Base-by-base conservation (phyloP, 1,284 basidiomycete genomes). In the Apiotrichum laibachii region DNA sequence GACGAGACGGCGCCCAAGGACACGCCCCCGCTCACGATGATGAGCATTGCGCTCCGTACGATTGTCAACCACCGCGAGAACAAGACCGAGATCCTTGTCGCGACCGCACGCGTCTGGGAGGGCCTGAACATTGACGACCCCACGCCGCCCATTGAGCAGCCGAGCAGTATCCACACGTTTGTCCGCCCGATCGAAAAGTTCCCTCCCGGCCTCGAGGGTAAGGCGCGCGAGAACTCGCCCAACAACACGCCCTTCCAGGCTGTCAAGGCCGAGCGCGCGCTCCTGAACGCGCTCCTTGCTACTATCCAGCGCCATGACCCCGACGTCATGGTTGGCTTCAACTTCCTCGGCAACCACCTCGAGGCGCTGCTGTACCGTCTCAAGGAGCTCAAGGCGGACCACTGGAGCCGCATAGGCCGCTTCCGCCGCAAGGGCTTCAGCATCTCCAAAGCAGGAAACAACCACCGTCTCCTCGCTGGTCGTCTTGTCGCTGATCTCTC, bases 51-150 rank as follows among this genome's bases (percentile, higher is more conserved):
- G 57, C 76, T 90, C 21, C 85, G 94, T n/a, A 93, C 92, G 0
- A 88, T 98, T 54, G 88, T 99, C 57, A 98, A 99, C 74, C 91
- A 96, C 76, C 85, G 86, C 58, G 89, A 91, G 72, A 98, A 97
- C 78, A 92, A 89, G 72, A 86, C 90, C 31, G 96, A 99, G 79
- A 81, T 99, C 47, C 89, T 99, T 5, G 92, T 90, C 66, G 85
- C 85, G 1, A 89, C 89, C 0, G 85, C 87, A 1, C 83, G 94
- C 42, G 88, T 89, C 21, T 99, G 95, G 94, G 85, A 88, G 53
- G 88, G 92, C 66, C 91, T 88, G 67, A 84, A 86, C 69, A 86
- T 96, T 64, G 93, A 97, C 52, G 91, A 96, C 68, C 85, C 89
- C 0, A 92, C 89, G 0, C 90, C 92, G 11, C 90, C 92, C 0